Percentiles rank a stretch among this genome's conserved stretches.
phyloP scores from a whole-genome alignment of 306 rosid genomes.

The Prosopis cineraria region DNA sequence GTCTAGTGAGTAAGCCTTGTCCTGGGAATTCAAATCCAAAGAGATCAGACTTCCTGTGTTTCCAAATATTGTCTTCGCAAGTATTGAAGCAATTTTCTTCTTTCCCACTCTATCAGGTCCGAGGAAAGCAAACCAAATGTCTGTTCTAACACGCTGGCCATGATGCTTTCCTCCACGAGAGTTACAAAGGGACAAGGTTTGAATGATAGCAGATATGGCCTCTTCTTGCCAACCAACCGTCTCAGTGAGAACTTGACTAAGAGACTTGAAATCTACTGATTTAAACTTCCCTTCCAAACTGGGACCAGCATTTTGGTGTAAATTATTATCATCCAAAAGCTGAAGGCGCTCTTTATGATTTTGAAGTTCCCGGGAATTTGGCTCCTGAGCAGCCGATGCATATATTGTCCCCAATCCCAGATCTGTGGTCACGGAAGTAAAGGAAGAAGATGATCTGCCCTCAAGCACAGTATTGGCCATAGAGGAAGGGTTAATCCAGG shows the following conservation, averaged over 20 bases:
- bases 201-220: conserved; percentile 59
- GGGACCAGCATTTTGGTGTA: conserved; percentile 40
- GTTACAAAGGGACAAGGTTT: conserved; percentile 49
- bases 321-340: conserved; percentile 33
- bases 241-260: conserved; percentile 50
- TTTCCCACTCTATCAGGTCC: conserved; percentile 88
- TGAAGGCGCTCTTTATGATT: conserved; percentile 36
- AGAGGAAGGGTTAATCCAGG: conserved; percentile 36
- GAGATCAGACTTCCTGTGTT: conserved; percentile 60
- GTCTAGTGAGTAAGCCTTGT: conserved; percentile 41
- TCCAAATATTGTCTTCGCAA: conserved; percentile 66
- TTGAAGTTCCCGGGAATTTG: conserved; percentile 39
- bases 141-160: conserved; percentile 54
- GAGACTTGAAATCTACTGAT: conserved; percentile 70
- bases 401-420: conserved; percentile 85
- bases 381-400: conserved; percentile 49
- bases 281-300: conserved; percentile 46
- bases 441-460: conserved; percentile 40
- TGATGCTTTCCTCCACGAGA: conserved; percentile 52
- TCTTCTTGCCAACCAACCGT: conserved; percentile 82
- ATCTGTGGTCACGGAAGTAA: conserved; percentile 74
- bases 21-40: conserved; percentile 59
- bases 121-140: conserved; percentile 76
- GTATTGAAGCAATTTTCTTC: conserved; percentile 68
- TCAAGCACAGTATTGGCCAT: conserved; percentile 39